A percentile compares a stretch with the other conserved stretches of the same genome.
Evolutionary conservation across 2,329 filamentous ascomycete species (phyloP).

Genomic region (Alternaria brassicicola): DNA sequence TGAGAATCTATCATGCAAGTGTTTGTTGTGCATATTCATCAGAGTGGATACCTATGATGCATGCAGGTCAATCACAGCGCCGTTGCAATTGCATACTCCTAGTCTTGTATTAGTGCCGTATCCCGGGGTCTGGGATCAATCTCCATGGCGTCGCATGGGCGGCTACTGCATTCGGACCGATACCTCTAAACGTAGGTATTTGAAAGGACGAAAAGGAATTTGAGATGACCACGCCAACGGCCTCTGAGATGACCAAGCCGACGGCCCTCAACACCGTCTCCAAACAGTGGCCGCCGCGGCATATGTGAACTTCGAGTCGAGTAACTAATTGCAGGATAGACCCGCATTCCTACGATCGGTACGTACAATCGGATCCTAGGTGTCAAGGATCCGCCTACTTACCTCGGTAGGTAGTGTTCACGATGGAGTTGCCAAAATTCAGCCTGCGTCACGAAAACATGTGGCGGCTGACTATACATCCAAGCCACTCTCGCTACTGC

Average conservation of each 20-base stretch:
- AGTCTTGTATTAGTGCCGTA: background rate
- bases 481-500: background rate
- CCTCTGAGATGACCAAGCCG: background rate
- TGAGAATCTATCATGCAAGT: background rate
- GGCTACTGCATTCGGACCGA: slow-evolving; percentile 3
- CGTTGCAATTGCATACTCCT: background rate
- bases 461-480: background rate
- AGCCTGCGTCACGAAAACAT: background rate
- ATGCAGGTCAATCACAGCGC: slow-evolving; percentile 1
- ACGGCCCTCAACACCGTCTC: background rate
- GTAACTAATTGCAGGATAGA: background rate
- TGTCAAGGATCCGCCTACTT: background rate
- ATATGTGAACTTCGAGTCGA: background rate
- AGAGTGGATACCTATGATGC: background rate
- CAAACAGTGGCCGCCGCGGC: background rate
- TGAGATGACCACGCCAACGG: background rate
- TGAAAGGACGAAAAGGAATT: background rate
- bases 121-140: background rate
- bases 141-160: background rate
- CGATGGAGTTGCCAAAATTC: background rate
- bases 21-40: background rate
- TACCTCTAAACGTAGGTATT: background rate
- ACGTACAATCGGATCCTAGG: background rate
- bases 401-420: background rate
- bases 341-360: background rate